Percentiles rank a stretch among this genome's conserved stretches.
phyloP scores from a whole-genome alignment of 176 grass and related monocot genomes.

The Carex scoparia region DNA sequence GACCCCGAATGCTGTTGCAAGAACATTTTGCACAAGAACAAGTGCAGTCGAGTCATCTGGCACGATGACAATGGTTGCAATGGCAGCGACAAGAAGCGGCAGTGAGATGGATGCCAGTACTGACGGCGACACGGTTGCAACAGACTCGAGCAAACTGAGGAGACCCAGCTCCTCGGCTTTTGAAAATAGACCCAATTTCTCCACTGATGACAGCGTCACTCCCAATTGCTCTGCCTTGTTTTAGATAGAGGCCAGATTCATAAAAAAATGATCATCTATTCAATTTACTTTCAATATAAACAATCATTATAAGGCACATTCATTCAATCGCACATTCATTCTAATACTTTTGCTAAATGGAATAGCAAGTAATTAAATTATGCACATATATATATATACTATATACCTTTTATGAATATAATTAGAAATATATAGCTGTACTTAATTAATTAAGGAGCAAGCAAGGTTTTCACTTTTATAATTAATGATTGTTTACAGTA shows the following conservation, averaged over 20 bases:
- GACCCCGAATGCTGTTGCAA: slow-evolving; percentile 41
- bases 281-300: neutral
- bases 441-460: neutral
- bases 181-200: slow-evolving; percentile 64
- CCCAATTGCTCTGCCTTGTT: slow-evolving; percentile 78
- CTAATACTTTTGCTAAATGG: neutral
- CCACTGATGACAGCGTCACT: slow-evolving; percentile 78
- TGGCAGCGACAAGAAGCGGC: slow-evolving; percentile 65
- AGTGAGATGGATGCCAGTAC: slow-evolving; percentile 79
- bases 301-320: neutral
- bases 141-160: slow-evolving; percentile 82
- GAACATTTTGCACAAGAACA: slow-evolving; percentile 42
- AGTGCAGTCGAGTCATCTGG: slow-evolving; percentile 80
- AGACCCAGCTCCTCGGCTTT: slow-evolving; percentile 92
- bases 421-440: too few species aligned
- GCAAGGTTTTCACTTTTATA: neutral
- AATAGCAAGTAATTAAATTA: neutral
- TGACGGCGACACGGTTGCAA: slow-evolving; percentile 51
- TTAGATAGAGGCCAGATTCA: neutral
- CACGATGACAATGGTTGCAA: slow-evolving; percentile 58
- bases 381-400: neutral
- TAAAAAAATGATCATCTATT: neutral
- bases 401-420: too few species aligned
- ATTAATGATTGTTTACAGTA: neutral
- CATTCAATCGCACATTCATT: too few species aligned